These are phyloP conservation scores for Cyclotella kingstonii DNA, from an alignment of 108 stramenopile species.

Conservation along the genomic window DNA sequence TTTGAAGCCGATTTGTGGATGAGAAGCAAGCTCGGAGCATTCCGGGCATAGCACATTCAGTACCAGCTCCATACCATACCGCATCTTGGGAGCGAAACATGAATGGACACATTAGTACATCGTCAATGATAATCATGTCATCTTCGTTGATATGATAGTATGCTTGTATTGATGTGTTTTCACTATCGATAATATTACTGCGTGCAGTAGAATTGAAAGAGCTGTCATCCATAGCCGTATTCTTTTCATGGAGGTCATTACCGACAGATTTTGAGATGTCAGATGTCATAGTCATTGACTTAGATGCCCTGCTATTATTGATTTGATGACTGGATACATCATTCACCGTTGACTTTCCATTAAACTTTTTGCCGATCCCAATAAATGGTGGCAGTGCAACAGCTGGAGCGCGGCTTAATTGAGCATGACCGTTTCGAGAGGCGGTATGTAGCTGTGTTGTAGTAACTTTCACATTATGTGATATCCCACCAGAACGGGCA, in stretches of 20 bases:
- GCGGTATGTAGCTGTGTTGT: neutral
- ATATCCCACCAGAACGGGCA: conserved; percentile 73
- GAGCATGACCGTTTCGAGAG: conserved; percentile 36
- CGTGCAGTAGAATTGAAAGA: neutral
- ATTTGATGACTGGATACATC: neutral
- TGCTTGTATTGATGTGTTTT: conserved; percentile 44
- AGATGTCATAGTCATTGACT: neutral
- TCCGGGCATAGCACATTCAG: conserved; percentile 77
- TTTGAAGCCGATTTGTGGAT: conserved; percentile 58
- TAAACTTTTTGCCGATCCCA: conserved; percentile 66
- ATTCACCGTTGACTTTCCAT: neutral
- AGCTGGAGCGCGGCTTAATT: conserved; percentile 61
- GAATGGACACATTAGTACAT: conserved; percentile 83
- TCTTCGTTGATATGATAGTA: conserved; percentile 78
- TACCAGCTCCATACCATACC: conserved; percentile 68
- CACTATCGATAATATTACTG: conserved; percentile 31
- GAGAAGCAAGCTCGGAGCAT: conserved; percentile 78
- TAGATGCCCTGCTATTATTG: neutral
- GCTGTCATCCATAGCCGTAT: neutral
- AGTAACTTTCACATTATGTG: conserved; percentile 59
- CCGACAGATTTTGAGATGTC: neutral
- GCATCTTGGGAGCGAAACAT: conserved; percentile 77
- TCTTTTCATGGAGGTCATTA: neutral
- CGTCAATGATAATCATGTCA: conserved; percentile 74
- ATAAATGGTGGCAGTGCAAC: conserved; percentile 74